These are phyloP conservation scores for Cystoisospora suis DNA, from an alignment of 169 alveolate species.

Conservation along the genomic window DNA sequence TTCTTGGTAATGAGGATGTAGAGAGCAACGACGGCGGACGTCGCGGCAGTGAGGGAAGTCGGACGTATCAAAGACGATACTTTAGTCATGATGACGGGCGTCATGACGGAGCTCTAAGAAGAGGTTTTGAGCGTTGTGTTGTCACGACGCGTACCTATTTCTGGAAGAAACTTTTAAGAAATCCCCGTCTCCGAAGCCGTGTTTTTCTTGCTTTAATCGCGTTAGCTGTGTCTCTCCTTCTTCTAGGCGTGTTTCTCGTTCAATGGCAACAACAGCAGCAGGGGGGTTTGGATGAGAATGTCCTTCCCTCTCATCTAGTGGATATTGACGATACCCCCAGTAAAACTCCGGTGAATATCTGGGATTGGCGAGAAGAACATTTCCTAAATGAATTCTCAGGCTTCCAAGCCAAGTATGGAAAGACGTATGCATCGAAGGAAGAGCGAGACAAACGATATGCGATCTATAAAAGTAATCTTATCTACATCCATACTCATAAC, in stretches of 20 bases:
- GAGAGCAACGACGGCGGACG: not conserved
- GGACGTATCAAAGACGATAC: slow-evolving; percentile 1
- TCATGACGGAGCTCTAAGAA: not conserved
- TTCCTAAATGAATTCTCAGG: slow-evolving; percentile 40
- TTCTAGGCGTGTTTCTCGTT: not conserved
- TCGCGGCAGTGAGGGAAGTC: not conserved
- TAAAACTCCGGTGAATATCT: not conserved
- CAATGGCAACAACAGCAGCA: not conserved
- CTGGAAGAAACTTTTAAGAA: slow-evolving; percentile 1
- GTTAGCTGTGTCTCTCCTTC: not conserved
- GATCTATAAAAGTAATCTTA: slow-evolving; percentile 62
- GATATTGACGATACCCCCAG: not conserved
- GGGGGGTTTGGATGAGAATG: not conserved
- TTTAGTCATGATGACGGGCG: not conserved
- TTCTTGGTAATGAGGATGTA: slow-evolving; percentile 31
- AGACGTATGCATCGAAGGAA: slow-evolving; percentile 55
- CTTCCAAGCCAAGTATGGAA: slow-evolving; percentile 56
- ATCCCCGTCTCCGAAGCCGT: not conserved
- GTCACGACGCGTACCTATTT: slow-evolving; percentile 22
- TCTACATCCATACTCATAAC: slow-evolving; percentile 62
- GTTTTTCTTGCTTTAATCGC: not conserved
- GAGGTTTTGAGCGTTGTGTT: no score
- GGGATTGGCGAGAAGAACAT: slow-evolving; percentile 33
- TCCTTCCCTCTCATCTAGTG: not conserved
- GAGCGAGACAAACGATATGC: slow-evolving; percentile 63